A percentile compares a stretch with the other conserved stretches of the same genome.
Evolutionary conservation across 2,329 filamentous ascomycete genomes (phyloP).

Genomic region (Fusarium euwallaceae): DNA sequence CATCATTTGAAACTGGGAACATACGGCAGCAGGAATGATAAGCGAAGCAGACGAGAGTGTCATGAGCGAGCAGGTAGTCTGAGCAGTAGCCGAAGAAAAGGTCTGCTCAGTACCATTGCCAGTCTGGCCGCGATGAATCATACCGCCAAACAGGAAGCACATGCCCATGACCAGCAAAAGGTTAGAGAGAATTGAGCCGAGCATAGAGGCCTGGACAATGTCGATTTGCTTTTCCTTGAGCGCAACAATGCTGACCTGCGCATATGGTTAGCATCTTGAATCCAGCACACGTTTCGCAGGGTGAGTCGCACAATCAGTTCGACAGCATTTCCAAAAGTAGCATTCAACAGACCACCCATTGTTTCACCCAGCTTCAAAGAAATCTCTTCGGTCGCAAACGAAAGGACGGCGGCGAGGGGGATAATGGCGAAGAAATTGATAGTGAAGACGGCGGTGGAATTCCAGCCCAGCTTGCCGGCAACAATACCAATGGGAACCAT

Average conservation of each 20-base stretch:
- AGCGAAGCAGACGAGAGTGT: conserved; percentile 81
- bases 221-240: conserved; percentile 88
- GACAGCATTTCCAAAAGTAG: conserved; percentile 84
- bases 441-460: conserved; percentile 76
- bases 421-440: conserved; percentile 88
- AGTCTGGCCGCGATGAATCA: conserved; percentile 69
- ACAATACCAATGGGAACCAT: conserved; percentile 81
- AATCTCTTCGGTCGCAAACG: conserved; percentile 84
- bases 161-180: conserved; percentile 88
- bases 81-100: conserved; percentile 83
- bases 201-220: conserved; percentile 98
- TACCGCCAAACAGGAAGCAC: conserved; percentile 82
- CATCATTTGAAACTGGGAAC: conserved; percentile 25
- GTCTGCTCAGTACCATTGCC: conserved; percentile 74
- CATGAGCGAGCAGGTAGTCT: conserved; percentile 82
- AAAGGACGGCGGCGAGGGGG: conserved; percentile 79
- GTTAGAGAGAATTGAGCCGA: conserved; percentile 95
- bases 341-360: conserved; percentile 79
- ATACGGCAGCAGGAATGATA: conserved; percentile 80
- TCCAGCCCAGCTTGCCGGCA: conserved; percentile 73
- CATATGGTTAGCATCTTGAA: conserved; percentile 19
- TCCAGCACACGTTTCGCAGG: not conserved
- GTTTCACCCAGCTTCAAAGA: conserved; percentile 79
- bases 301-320: conserved; percentile 76
- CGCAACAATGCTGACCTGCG: conserved; percentile 90